Base-by-base conservation (phyloP, 2,329 filamentous ascomycete species). In the Fusarium clavum region DNA sequence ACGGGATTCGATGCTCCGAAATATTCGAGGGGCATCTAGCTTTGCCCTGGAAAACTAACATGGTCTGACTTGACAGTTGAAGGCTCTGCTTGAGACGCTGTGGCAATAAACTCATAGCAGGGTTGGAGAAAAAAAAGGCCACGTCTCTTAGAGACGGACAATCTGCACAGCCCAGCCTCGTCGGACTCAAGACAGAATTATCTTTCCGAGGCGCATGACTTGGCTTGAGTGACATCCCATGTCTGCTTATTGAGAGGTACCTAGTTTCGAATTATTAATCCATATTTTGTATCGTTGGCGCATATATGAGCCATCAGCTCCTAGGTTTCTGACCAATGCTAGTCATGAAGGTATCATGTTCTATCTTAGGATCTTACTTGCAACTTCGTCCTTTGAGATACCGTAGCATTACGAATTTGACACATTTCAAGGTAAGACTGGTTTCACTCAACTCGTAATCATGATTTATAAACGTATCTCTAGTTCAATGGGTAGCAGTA, bases 1-100 rank as follows among this genome's bases (percentile, higher is more conserved):
- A 67, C 69, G 69, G 69, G 61, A 32, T 71, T 57, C 47, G 46
- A 72, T 55, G 46, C 38, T 71, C 69, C 69, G 69, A 70, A 52
- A 45, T 27, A 27, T 27, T 54, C 41, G 32, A 59, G 54, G 48
- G 49, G 25, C 32, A 22, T 20, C 30, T 34, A 34, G n/a, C n/a
- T 32, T 25, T 51, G 22, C 61, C 55, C 30, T 61, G 47, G 55
- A 49, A 38, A 41, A 20, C 18, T 43, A 25, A 41, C 24, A 43
- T 53, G 49, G 38, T 25, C 34, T 63, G 43, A 63, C 40, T 38
- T 52, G 38, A 20, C n/a, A 49, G 34, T 38, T 46, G 46, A 45
- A 49, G 54, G 16, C 41, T 55, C 52, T 51, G 32, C 22, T 47
- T 24, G 20, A 24, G 45, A 41, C 24, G 41, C 51, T 55, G 69